A percentile compares a stretch with the other conserved stretches of the same genome.
Evolutionary conservation across 2,329 filamentous ascomycete genomes (phyloP).

Genomic region (Penicillium griseofulvum): DNA sequence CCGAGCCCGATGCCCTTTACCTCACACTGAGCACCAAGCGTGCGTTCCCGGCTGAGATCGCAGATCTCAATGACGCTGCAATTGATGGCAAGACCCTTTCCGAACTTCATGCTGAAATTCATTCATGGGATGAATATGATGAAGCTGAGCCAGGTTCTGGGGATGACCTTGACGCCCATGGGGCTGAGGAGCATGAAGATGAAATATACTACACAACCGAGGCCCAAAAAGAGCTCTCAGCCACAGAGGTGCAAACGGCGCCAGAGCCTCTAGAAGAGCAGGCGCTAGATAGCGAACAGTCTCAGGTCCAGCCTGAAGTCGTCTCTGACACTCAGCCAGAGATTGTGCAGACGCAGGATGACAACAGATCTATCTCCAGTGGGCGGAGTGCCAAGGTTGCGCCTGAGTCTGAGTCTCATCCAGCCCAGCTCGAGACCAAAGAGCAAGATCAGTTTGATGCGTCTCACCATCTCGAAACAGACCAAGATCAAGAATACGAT

Average conservation of each 20-base stretch:
- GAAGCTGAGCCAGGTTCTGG: slow-evolving; percentile 41
- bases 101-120: slow-evolving; percentile 46
- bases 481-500: slow-evolving; percentile 14
- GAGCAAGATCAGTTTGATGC: background rate
- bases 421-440: background rate
- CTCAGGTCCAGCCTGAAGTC: background rate
- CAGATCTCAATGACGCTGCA: slow-evolving; percentile 52
- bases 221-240: slow-evolving; percentile 8
- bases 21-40: slow-evolving; percentile 55
- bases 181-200: slow-evolving; percentile 16
- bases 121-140: slow-evolving; percentile 48
- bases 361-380: background rate
- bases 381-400: background rate
- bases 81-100: slow-evolving; percentile 58
- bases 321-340: background rate
- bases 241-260: background rate
- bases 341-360: background rate
- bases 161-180: slow-evolving; percentile 17
- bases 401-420: background rate
- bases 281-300: background rate
- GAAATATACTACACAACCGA: slow-evolving; percentile 6
- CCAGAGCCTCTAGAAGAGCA: background rate
- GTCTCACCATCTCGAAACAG: slow-evolving; percentile 10
- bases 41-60: slow-evolving; percentile 54
- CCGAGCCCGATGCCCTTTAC: slow-evolving; percentile 56